Evolutionary conservation across 192 early-diverging fungal species (phyloP).

Genomic region (Mortierella claussenii): DNA sequence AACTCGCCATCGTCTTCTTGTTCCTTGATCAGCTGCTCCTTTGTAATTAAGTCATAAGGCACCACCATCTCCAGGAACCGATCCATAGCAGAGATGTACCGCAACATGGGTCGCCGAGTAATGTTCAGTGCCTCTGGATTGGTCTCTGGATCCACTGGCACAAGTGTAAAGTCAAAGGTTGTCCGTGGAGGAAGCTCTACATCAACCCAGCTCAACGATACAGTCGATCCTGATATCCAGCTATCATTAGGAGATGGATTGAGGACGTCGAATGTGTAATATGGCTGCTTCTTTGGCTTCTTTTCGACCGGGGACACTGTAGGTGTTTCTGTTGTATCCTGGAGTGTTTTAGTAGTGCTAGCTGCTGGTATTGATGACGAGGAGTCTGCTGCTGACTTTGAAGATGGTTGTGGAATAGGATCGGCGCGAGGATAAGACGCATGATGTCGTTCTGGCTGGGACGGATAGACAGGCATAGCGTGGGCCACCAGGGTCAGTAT

Average conservation of each 20-base stretch:
- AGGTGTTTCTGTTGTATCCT: too few species aligned
- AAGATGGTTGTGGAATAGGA: neutral
- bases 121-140: slow-evolving; percentile 20
- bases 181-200: slow-evolving; percentile 9
- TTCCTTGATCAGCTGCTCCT: slow-evolving; percentile 22
- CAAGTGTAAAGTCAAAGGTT: slow-evolving; percentile 25
- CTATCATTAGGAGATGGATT: slow-evolving; percentile 25
- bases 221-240: slow-evolving; percentile 23
- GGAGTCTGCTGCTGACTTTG: neutral
- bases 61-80: slow-evolving; percentile 20
- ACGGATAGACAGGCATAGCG: neutral
- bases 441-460: too few species aligned
- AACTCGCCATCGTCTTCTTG: slow-evolving; percentile 14
- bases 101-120: slow-evolving; percentile 27
- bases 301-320: too few species aligned
- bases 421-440: slow-evolving; percentile 1
- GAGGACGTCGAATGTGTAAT: slow-evolving; percentile 18
- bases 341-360: neutral
- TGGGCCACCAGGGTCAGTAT: neutral
- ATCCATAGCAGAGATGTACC: slow-evolving; percentile 10
- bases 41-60: slow-evolving; percentile 30
- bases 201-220: slow-evolving; percentile 17
- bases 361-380: neutral
- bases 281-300: neutral
- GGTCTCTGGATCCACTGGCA: slow-evolving; percentile 25